Percentiles rank a stretch among this genome's conserved stretches.
Conservation (phyloP, 768 basidiomycete species). For the Glaciozyma martinii region DNA sequence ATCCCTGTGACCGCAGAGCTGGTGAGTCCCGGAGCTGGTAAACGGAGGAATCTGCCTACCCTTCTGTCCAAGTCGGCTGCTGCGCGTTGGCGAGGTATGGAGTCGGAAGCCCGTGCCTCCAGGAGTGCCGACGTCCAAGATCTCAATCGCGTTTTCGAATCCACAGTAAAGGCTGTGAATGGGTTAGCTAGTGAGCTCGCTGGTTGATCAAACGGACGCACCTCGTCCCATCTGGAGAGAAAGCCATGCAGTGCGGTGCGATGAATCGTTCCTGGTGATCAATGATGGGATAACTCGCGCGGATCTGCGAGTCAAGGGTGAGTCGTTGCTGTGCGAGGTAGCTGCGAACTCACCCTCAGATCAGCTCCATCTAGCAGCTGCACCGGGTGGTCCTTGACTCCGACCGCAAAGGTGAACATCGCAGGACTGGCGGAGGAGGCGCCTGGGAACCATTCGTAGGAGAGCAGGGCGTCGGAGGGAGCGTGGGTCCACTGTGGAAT, state of each 20-base stretch:
- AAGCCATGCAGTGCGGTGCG: conserved; percentile 74
- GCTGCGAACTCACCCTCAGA: conserved; percentile 56
- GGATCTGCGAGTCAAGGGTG: conserved; percentile 48
- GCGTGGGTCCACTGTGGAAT: background rate
- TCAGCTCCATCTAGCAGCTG: conserved; percentile 65
- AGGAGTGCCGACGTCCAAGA: conserved; percentile 66
- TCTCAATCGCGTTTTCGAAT: conserved; percentile 72
- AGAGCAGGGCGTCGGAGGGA: conserved; percentile 23
- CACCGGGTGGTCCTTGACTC: conserved; percentile 74
- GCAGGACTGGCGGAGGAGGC: conserved; percentile 54
- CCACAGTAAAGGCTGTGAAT: conserved; percentile 68
- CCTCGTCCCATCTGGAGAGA: conserved; percentile 62
- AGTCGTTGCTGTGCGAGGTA: conserved; percentile 1
- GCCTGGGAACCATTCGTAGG: conserved; percentile 45
- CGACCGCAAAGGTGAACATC: conserved; percentile 72
- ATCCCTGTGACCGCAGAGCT: conserved; percentile 52
- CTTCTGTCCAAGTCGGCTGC: conserved; percentile 76
- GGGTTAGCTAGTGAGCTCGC: background rate
- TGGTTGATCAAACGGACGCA: conserved; percentile 38
- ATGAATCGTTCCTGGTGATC: conserved; percentile 88
- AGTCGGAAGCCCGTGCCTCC: conserved; percentile 61
- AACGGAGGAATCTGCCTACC: conserved; percentile 52
- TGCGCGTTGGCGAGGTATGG: conserved; percentile 61
- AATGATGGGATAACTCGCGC: conserved; percentile 83
- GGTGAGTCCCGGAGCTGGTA: too few relatives aligned